Percentiles rank a stretch among this genome's conserved stretches.
Conservation (phyloP, 306 rosid species). For the Lathyrus oleraceus region DNA sequence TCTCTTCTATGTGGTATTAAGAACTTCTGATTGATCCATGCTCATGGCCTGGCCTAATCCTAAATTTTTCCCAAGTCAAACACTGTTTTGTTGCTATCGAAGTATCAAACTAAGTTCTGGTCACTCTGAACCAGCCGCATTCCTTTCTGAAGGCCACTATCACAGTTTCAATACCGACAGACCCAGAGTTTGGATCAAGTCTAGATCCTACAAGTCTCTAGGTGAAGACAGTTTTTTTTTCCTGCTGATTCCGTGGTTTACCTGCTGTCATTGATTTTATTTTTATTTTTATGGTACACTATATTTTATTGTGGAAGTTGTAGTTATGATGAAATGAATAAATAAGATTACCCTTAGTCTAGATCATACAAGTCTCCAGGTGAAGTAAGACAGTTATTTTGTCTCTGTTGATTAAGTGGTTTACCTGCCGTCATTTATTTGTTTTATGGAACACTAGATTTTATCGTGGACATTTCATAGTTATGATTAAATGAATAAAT, state of each 20-base stretch:
- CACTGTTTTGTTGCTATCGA: neutral
- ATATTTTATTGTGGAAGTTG: neutral
- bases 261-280: neutral
- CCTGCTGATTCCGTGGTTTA: neutral
- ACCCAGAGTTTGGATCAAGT: neutral
- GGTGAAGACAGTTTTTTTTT: neutral
- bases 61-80: neutral
- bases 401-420: no score
- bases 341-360: neutral
- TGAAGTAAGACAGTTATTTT: no score
- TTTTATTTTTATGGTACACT: slow-evolving; percentile 7
- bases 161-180: neutral
- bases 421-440: no score
- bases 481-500: slow-evolving; percentile 16
- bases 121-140: neutral
- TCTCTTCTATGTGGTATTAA: neutral
- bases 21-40: neutral
- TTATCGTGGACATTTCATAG: neutral
- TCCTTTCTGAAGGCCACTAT: neutral
- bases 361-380: no score
- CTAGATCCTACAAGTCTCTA: slow-evolving; percentile 1
- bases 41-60: neutral
- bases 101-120: neutral
- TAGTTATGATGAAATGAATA: slow-evolving; percentile 1
- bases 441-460: neutral